Evolutionary conservation across 768 basidiomycete genomes (phyloP), one percentile per base, ranked within the genome.

Genomic region (Amanita inopinata): DNA sequence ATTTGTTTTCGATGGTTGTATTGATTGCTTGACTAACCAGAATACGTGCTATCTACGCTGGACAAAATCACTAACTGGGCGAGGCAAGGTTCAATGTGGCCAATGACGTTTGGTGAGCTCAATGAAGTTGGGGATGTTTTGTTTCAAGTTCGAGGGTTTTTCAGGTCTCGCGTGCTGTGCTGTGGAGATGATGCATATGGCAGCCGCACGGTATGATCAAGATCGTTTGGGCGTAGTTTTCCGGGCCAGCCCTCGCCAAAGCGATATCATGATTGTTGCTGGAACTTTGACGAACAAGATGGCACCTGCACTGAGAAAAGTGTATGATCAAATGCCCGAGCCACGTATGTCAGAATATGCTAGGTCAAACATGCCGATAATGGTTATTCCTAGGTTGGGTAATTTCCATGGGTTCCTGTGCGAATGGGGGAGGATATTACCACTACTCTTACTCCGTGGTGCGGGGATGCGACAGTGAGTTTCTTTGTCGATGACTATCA

Each of bases 101-200:
- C 96, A 7, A 97, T 98, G 93, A 97, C 93, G 38, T 93, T 87
- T 61, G 90, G 84, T 69, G 43, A 38, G 61, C 50, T 42, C 19
- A 11, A n/a, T 15, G 28, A 20, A 34, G 15, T 11, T 33, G 18
- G 12, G 12, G 28, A 33, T 14, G 33, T 12, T 33, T 9, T 43
- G 8, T 32, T 45, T 32, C n/a, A 17, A 14, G 38, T 41, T 36
- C 22, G 31, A 44, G 19, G 31, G 45, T 23, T 48, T 31, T 12
- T 38, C 32, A 86, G 91, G 94, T 66, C 77, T 99, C 39, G 96
- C 96, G 3, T 99, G 96, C 62, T 99, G 96, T 62, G 96, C 96
- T 17, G 96, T 99, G 23, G 96, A 99, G 68, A 89, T 90, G 86
- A 97, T 96, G 93, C 96, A 99, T 69, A 94, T 98, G 92, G 96